A percentile compares a stretch with the other conserved stretches of the same genome.
Evolutionary conservation across 495 filamentous ascomycete species (phyloP).

Genomic region (Tuber brumale): DNA sequence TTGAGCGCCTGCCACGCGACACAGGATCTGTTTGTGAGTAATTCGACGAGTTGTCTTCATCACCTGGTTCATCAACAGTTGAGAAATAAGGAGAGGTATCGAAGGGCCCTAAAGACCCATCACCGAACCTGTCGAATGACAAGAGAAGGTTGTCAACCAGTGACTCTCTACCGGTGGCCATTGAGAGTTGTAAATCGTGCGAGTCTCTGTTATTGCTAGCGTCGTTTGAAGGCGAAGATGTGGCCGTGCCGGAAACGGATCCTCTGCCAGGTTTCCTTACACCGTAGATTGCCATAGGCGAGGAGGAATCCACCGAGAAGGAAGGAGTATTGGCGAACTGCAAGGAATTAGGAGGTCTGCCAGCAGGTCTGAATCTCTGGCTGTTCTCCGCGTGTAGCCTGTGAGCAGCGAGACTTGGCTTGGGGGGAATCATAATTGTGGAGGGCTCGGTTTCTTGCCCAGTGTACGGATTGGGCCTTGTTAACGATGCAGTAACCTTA

Average conservation of each 20-base stretch:
- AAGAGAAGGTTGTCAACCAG: constrained; percentile 88
- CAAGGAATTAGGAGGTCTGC: constrained; percentile 28
- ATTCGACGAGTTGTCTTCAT: constrained; percentile 45
- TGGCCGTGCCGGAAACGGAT: constrained; percentile 33
- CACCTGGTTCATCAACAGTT: constrained; percentile 43
- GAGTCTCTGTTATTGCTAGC: constrained; percentile 52
- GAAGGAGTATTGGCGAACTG: constrained; percentile 25
- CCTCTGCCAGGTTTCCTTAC: constrained; percentile 37
- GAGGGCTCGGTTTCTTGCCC: constrained; percentile 17
- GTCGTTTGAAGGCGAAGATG: constrained; percentile 23
- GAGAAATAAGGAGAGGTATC: constrained; percentile 40
- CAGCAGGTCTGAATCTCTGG: constrained; percentile 36
- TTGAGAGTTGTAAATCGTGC: constrained; percentile 75
- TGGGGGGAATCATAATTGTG: constrained; percentile 32
- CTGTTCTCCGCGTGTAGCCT: constrained; percentile 34
- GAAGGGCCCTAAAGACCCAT: constrained; percentile 42
- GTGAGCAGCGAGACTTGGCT: constrained; percentile 29
- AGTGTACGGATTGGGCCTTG: constrained; percentile 9
- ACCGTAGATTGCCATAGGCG: constrained; percentile 35
- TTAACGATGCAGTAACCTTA: background rate
- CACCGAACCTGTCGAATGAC: constrained; percentile 70
- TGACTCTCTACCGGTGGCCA: constrained; percentile 72
- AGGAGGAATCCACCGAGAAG: constrained; percentile 31
- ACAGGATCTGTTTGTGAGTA: constrained; percentile 41
- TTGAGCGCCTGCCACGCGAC: constrained; percentile 36